Base-by-base conservation (phyloP, 495 filamentous ascomycete species). In the Coniosporium apollinis region DNA sequence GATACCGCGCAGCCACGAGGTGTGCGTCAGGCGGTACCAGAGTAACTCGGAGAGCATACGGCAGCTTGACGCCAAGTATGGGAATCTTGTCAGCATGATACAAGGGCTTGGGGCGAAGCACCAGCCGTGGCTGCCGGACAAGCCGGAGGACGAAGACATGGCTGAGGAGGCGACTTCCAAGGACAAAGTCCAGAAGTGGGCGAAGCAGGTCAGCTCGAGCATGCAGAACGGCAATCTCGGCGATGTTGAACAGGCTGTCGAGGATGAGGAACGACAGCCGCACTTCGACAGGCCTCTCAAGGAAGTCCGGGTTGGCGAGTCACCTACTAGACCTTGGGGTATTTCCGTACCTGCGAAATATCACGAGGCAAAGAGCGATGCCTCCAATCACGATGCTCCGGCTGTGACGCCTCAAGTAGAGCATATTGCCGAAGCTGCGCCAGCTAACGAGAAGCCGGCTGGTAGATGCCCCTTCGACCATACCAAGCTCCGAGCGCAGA, bases 61-160 rank as follows among this genome's bases (percentile, higher is more conserved):
- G 36, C 76, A 84, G 47, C 61, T 94, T 18, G 85, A 94, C 49
- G 81, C 79, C 26, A 94, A 94, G 46, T 94, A 94, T 44, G 85
- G 83, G 3, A 83, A 72, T 47, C 61, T 93, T 17, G 82, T 78
- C 38, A 86, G 67, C 56, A 92, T 94, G 84, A 85, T 94, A 33
- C 73, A 82, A 50, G 82, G 81, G 16, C 61, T 94, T 18, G 77
- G 82, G 30, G 63, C 69, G 37, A 84, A 86, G 42, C 85, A 94
- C 48, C 77, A 82, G 52, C 71, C 78, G 0, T 74, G 82, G 65
- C 58, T 94, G 7, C 81, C 82, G 0, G 58, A 64, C 13, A 64
- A 74, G 19, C 67, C 64, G 20, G 54, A 60, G n/a, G 62, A 65
- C 28, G 54, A 56, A 17, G 39, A 37, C 10, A 54, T 43, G 18